Evolutionary conservation across 2,329 filamentous ascomycete genomes (phyloP), one percentile per base, ranked within the genome.

Genomic region (Ceratocystis smalleyi): DNA sequence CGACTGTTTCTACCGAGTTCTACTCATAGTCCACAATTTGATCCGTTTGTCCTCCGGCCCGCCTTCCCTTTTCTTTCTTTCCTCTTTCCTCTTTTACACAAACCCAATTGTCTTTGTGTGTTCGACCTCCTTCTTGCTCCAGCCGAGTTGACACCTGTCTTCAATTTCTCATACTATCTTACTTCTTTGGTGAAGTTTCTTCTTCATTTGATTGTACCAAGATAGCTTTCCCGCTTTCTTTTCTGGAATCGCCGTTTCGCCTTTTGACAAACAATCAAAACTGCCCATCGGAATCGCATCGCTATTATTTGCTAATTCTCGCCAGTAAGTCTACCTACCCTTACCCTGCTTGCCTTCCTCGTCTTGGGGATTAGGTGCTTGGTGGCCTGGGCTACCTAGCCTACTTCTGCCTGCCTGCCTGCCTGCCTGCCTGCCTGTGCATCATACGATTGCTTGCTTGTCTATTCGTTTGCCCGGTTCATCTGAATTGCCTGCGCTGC

Each of bases 71-170:
- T 45, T 59, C 61, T 55, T 64, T 61, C 55, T 55, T 59, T 55
- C 40, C 62, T 43, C 27, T 27, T 55, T 57, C 49, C 35, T 40
- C 47, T 57, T 43, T 55, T 55, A 17, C 49, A 19, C 30, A 60
- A 43, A 35, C 12, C 15, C 17, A 54, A 15, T 17, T 35, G 27
- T 49, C 24, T 57, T 54, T 22, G 59, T 67, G 59, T 67, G 43
- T 59, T 43, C 51, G 17, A 7, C 54, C 57, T 51, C 35, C 55
- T 62, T 54, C 61, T 63, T 65, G 54, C 40, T 64, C 61, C 51
- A 60, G 63, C 40, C 61, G 27, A 57, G 30, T 57, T 57, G 54
- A 57, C 54, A 57, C 54, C 22, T 57, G 54, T 57, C 54, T 57
- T 57, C 32, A 57, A 57, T 35, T 57, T 57, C 27, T 24, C 35